phyloP scores from a whole-genome alignment of 495 filamentous ascomycete genomes.

The Amphirosellinia nigrospora region DNA sequence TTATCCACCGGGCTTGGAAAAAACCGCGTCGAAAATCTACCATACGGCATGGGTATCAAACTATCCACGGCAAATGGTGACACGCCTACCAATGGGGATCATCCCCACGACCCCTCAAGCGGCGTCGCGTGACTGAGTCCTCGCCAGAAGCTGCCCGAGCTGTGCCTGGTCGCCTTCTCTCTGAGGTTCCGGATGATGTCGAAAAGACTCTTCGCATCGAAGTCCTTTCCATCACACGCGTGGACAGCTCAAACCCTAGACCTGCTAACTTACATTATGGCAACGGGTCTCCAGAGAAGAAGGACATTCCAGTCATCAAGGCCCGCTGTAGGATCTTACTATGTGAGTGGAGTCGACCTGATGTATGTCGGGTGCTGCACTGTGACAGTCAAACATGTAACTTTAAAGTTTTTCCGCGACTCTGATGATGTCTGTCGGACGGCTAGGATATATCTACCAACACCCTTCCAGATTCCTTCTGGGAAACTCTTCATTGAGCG shows the following conservation, averaged over 20 bases:
- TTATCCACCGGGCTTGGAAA: conserved; percentile 44
- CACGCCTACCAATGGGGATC: conserved; percentile 37
- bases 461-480: conserved; percentile 54
- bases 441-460: conserved; percentile 50
- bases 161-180: conserved; percentile 37
- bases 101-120: conserved; percentile 43
- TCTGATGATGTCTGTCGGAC: conserved; percentile 47
- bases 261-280: conserved; percentile 24
- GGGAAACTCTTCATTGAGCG: conserved; percentile 55
- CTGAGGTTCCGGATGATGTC: conserved; percentile 37
- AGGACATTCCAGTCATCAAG: conserved; percentile 45
- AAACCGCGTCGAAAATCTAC: conserved; percentile 40
- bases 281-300: conserved; percentile 42
- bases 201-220: conserved; percentile 53
- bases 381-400: conserved; percentile 56
- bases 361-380: conserved; percentile 43
- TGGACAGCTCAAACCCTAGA: conserved; percentile 34
- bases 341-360: conserved; percentile 34
- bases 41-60: conserved; percentile 50
- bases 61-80: conserved; percentile 45
- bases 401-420: conserved; percentile 50
- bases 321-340: conserved; percentile 54
- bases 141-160: conserved; percentile 34
- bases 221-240: conserved; percentile 54
- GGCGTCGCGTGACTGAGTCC: conserved; percentile 46